These are phyloP conservation scores for Ceratocystis destructans DNA, from an alignment of 2,329 filamentous ascomycete genomes.

Conservation along the genomic window DNA sequence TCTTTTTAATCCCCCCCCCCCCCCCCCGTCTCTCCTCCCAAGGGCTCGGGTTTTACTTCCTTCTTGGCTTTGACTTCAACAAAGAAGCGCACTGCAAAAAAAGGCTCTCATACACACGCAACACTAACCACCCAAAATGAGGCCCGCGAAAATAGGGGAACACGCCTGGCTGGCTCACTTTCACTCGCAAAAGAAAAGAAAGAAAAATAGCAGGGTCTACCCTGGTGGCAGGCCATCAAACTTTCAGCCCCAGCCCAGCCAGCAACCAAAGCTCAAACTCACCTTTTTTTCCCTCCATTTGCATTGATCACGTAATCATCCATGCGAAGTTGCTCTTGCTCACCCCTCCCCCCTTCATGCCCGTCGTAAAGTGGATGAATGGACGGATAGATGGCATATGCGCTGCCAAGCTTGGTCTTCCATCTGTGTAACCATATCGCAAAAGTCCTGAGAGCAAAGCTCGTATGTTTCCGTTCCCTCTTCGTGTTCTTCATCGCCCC, in stretches of 20 bases:
- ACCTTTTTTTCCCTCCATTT: not conserved
- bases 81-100: not conserved
- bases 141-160: constrained; percentile 9
- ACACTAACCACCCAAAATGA: not conserved
- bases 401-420: not conserved
- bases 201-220: not conserved
- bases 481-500: too few relatives aligned
- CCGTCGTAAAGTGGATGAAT: not conserved
- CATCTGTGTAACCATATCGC: not conserved
- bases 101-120: not conserved
- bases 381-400: not conserved
- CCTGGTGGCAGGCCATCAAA: not conserved
- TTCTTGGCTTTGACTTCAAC: not conserved
- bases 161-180: not conserved
- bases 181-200: too few relatives aligned
- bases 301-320: constrained; percentile 7
- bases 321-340: not conserved
- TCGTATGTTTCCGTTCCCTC: not conserved
- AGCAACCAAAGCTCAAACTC: not conserved
- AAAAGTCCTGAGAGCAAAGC: not conserved
- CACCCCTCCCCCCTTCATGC: not conserved
- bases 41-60: not conserved
- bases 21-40: not conserved
- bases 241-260: constrained; percentile 5
- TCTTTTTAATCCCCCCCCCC: too few relatives aligned